Percentiles rank a stretch among this genome's conserved stretches.
These are phyloP conservation scores for Actinomucor elegans DNA, from an alignment of 371 early-diverging fungal species.

Conservation along the genomic window DNA sequence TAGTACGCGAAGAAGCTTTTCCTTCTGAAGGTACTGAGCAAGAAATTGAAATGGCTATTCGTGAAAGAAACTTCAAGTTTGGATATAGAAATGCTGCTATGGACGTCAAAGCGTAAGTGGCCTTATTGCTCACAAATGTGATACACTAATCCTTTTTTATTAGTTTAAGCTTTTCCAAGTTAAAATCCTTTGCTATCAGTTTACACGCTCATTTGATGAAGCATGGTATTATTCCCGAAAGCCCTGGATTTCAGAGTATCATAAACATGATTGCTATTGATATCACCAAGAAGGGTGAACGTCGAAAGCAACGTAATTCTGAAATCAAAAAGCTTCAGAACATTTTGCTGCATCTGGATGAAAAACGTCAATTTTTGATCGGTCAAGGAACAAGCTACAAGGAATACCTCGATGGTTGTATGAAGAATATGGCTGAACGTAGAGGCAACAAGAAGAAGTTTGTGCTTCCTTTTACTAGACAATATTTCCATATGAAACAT, in stretches of 20 bases:
- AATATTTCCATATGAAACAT: constrained; percentile 91
- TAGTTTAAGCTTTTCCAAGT: constrained; percentile 39
- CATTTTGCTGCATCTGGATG: constrained; percentile 80
- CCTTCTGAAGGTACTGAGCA: constrained; percentile 26
- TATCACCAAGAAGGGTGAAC: constrained; percentile 90
- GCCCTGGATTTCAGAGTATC: constrained; percentile 78
- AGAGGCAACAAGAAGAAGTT: constrained; percentile 75
- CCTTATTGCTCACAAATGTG: too few relatives aligned
- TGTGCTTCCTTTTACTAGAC: constrained; percentile 84
- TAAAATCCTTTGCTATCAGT: constrained; percentile 40
- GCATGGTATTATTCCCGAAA: constrained; percentile 33
- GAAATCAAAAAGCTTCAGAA: constrained; percentile 77
- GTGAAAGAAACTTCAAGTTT: constrained; percentile 29
- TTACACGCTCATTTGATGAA: constrained; percentile 37
- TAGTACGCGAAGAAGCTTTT: constrained; percentile 53
- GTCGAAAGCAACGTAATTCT: constrained; percentile 72
- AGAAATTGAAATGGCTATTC: constrained; percentile 24
- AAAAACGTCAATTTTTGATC: constrained; percentile 79
- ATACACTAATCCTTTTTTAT: not conserved
- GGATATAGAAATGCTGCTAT: constrained; percentile 27
- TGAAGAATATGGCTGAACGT: constrained; percentile 82
- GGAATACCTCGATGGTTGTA: constrained; percentile 88
- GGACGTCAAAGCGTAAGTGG: constrained; percentile 26
- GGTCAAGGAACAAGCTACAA: constrained; percentile 87
- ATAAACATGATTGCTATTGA: constrained; percentile 91